Base-by-base conservation (phyloP, 306 rosid species). In the Arachis stenosperma region DNA sequence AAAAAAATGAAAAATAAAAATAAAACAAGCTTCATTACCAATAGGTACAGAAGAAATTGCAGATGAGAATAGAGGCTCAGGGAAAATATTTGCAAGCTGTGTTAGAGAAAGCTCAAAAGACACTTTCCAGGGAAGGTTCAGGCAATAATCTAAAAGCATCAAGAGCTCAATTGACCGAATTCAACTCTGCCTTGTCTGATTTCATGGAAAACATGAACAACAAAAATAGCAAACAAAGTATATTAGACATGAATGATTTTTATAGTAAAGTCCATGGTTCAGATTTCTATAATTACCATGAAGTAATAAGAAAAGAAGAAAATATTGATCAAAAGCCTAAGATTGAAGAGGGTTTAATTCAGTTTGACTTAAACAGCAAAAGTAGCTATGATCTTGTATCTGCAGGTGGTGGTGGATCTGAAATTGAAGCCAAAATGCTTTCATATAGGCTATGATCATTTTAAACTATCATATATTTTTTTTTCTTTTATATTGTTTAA, bases 1-100 rank as follows among this genome's bases (percentile, higher is more conserved):
- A 22, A 22, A 22, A 22, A 22, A 22, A 22, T 22, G 1, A 22
- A 22, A 22, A 22, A 22, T 22, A 22, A 22, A 22, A 22, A 22
- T 22, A 22, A 22, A 22, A 22, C 27, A 22, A 22, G 27, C 1
- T 71, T 29, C 30, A 7, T 15, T 53, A 8, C 52, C 22, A 59
- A 71, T 55, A 91, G 96, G 97, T 91, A 68, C 96, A 91, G 73
- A 91, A 82, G 82, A 91, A 82, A 72, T 65, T 91, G 74, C 81
- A 81, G 67, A 81, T 75, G 84, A 81, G 84, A 88, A 90, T 91
- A 73, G 98, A 95, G 78, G 89, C 97, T 0, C 98, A 95, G 82
- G 99, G 91, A 69, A 90, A 88, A 82, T 91, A 91, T 79, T 79
- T 95, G 73, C 97, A 95, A 65, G 75, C 82, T 6, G 88, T 88